Conservation (phyloP, 2,329 filamentous ascomycete genomes). For the Pseudogymnoascus sp. region DNA sequence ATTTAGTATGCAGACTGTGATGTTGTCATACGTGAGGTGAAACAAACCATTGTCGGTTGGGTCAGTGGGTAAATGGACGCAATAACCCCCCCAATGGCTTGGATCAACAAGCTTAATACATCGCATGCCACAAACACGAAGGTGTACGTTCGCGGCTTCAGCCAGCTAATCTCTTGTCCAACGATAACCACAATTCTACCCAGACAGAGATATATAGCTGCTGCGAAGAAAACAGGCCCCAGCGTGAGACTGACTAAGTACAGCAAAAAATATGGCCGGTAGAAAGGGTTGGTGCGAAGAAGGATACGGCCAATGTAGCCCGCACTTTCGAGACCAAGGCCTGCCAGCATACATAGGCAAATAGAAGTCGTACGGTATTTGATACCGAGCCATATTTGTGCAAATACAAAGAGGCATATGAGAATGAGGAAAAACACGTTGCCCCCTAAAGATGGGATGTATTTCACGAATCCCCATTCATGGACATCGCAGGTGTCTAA, state of each 20-base stretch:
- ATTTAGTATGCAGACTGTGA: neutral
- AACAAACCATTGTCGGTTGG: constrained; percentile 28
- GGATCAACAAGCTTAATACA: constrained; percentile 49
- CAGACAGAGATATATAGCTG: constrained; percentile 50
- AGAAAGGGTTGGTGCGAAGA: constrained; percentile 46
- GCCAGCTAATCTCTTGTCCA: constrained; percentile 38
- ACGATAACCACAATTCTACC: constrained; percentile 49
- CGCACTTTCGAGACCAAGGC: constrained; percentile 45
- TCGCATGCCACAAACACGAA: constrained; percentile 55
- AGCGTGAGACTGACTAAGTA: constrained; percentile 51
- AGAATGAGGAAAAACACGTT: constrained; percentile 47
- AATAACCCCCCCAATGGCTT: constrained; percentile 50
- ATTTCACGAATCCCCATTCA: constrained; percentile 26
- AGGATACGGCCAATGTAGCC: constrained; percentile 50
- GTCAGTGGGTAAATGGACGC: constrained; percentile 39
- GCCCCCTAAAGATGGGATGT: constrained; percentile 43
- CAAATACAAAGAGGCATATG: constrained; percentile 41
- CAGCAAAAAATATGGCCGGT: constrained; percentile 41
- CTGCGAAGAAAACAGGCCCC: constrained; percentile 49
- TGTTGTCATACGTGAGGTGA: neutral
- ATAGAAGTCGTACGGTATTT: constrained; percentile 49
- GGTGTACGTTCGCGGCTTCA: constrained; percentile 43
- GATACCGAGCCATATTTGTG: constrained; percentile 42
- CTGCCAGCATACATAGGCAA: constrained; percentile 42
- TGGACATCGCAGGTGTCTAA: constrained; percentile 14